Evolutionary conservation across 441 rosid genomes (phyloP), one percentile per base, ranked within the genome.

Genomic region (Codiaeum variegatum): DNA sequence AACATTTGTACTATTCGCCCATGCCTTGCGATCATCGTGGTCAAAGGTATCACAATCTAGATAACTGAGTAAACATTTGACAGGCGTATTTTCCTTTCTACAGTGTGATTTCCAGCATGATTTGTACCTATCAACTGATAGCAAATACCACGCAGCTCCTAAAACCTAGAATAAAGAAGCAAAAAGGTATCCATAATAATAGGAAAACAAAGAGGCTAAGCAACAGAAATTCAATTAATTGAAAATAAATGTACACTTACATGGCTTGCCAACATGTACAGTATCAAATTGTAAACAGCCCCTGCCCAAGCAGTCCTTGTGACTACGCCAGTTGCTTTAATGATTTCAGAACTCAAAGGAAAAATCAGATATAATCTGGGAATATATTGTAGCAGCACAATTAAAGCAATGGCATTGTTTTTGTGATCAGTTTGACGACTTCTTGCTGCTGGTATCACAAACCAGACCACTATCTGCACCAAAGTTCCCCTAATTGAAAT

Each of bases 221-320:
- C 24, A 42, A 47, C 58, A 73, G 72, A 56, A 69, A 5, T 74
- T 42, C 72, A 75, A 67, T 12, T 64, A 38, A 13, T 1, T 59
- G 29, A 64, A 59, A 32, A 49, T 5, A 32, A 38, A 76, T 77
- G 59, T 51, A 72, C 63, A 85, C 91, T 61, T 87, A 94, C 97
- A 85, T 92, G 97, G 86, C 98, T 92, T 66, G 98, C 97, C 82
- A 94, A 61, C 92, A 94, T 89, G 87, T 84, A 92, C 11, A 94
- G 76, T 71, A 94, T 81, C 80, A 92, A 92, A 74, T 94, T 94
- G 73, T 94, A 92, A 32, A 92, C 97, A 83, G 98, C 98, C 69
- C 97, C 97, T 62, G 98, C 97, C 98, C 98, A 94, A 19, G 98
- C 97, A 77, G 98, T 92, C 81, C 88, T 87, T 29, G 96, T 89